Base-by-base conservation (phyloP, 2,329 filamentous ascomycete genomes). In the Knufia petricola region DNA sequence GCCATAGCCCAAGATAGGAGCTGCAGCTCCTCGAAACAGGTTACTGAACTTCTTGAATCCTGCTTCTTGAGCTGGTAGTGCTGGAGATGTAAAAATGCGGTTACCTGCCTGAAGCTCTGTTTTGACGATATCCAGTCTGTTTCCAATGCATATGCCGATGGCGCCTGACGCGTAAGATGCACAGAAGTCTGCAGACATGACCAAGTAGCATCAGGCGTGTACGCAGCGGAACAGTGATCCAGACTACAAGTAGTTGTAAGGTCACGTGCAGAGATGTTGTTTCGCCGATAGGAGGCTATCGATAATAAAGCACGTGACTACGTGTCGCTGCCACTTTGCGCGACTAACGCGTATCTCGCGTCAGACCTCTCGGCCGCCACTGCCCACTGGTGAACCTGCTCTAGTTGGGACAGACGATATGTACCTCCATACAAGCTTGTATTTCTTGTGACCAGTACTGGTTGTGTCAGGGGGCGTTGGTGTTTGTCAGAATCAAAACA, bases 121-220 rank as follows among this genome's bases (percentile, higher is more conserved):
- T 67, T 90, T 89, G 59, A 88, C 66, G 17, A 88, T 68, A 63
- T 89, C 84, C 3, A 95, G 73, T 2, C 88, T 87, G 60, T 95
- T 95, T 54, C 90, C 88, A 52, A 95, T 84, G 41, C 94, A 70
- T 59, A 95, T 95, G 39, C 87, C 86, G 42, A 83, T 74, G 50
- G 85, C 87, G 46, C 90, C 90, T 62, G 85, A 90, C 52, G 92
- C 69, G 66, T 95, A 95, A 60, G 89, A 88, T 50, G 89, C 86
- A 85, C 86, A 94, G 66, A 95, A 95, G 64, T 95, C 89, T 58
- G 87, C 79, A 44, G 85, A 86, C 85, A 92, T 90, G 44, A 24
- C 49, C 28, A 12, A 17, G 4, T 26, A 34, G 32, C n/a, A n/a
- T n/a, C n/a, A n/a, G n/a, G n/a, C n/a, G n/a, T n/a, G n/a, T n/a